Conservation (phyloP, 768 basidiomycete genomes). For the Phlebiopsis flavidoalba region DNA sequence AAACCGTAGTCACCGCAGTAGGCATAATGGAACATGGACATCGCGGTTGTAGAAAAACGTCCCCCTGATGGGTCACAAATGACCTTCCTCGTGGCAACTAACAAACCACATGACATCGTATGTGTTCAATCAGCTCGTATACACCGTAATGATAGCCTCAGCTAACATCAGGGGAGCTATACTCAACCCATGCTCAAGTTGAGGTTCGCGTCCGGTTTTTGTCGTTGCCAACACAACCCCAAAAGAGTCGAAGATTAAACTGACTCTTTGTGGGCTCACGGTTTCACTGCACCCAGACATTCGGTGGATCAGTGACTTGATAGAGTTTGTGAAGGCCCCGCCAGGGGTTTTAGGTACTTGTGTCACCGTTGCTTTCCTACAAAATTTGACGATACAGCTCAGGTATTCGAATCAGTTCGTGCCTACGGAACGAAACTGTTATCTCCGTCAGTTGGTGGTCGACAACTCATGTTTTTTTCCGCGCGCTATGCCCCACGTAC, state of each 20-base stretch:
- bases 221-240: constrained; percentile 51
- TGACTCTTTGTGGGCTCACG: constrained; percentile 61
- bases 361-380: background rate
- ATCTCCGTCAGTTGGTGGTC: constrained; percentile 56
- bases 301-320: constrained; percentile 57
- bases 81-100: constrained; percentile 49
- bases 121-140: constrained; percentile 20
- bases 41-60: constrained; percentile 48
- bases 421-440: constrained; percentile 79
- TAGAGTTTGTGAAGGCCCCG: constrained; percentile 70
- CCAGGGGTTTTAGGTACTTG: constrained; percentile 66
- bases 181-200: constrained; percentile 54
- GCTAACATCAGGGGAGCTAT: constrained; percentile 18
- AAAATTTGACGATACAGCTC: background rate
- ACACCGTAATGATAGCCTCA: background rate
- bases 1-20: constrained; percentile 62
- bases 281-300: constrained; percentile 58
- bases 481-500: constrained; percentile 49
- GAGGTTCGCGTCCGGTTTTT: constrained; percentile 63
- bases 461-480: constrained; percentile 72
- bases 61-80: constrained; percentile 25
- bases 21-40: constrained; percentile 60
- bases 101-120: constrained; percentile 56
- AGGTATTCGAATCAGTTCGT: constrained; percentile 93
- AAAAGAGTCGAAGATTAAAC: constrained; percentile 76